Evolutionary conservation across 2,329 filamentous ascomycete genomes (phyloP), one percentile per base, ranked within the genome.

Genomic region (Blastomyces gilchristii): DNA sequence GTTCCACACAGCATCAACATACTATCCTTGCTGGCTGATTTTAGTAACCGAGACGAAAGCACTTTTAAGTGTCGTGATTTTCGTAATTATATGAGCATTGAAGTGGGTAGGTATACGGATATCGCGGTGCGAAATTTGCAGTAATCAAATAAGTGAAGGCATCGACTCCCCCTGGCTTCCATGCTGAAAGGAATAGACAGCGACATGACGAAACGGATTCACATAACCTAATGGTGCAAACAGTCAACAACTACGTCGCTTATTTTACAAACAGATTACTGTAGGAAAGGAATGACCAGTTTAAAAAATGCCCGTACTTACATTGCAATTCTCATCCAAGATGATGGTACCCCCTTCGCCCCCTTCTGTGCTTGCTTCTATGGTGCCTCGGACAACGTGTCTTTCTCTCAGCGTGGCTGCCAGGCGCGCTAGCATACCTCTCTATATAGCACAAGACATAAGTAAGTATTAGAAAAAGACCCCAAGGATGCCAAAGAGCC

Each of bases 351-450:
- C 68, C 3, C 70, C 72, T 61, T 68, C 69, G 37, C 69, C 72
- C 34, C 65, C 71, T 12, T 67, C 67, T 52, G 67, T 66, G 22
- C 34, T 37, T 37, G 68, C 63, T n/a, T 65, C 70, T 16, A 66
- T 66, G 11, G 57, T 63, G 59, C 64, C 47, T 31, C 62, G 60
- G 39, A 65, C 53, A 37, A 70, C 68, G 54, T 75, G 73, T 61
- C 77, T 72, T 50, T 75, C 71, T 64, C 77, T 72, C 43, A 80
- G 65, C 25, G 75, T 75, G 22, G 74, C 70, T 61, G 78, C 78
- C 49, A 81, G 70, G 57, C 76, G 75, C 52, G 76, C 74, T 47
- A 81, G 71, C 78, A 81, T 79, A 58, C 75, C 77, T 70, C 78
- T 77, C 78, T 80, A 65, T 67, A 63, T 57, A 52, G 37, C 8